Percentiles rank a stretch among this genome's conserved stretches.
These are phyloP conservation scores for Urtica urens DNA, from an alignment of 306 rosid species.

Conservation along the genomic window DNA sequence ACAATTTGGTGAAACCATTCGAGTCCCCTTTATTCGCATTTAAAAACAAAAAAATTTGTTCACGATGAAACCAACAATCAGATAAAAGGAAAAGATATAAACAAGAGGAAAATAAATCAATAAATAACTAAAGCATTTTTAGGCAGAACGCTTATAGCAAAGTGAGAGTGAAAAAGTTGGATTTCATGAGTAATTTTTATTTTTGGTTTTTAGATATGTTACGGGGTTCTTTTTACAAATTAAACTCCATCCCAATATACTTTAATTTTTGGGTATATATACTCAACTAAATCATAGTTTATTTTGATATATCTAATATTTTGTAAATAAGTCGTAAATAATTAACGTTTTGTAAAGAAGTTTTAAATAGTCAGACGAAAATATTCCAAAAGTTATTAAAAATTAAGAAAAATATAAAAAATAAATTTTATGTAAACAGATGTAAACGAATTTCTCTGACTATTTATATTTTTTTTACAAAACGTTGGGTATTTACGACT, in stretches of 20 bases:
- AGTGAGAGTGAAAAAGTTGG: constrained; percentile 27
- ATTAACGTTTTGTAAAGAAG: no score
- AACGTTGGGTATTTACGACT: no score
- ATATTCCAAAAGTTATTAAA: no score
- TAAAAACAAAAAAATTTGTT: constrained; percentile 4
- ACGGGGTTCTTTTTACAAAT: constrained; percentile 34
- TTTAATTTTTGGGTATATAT: no score
- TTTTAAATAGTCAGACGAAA: no score
- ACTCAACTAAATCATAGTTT: no score
- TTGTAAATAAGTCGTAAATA: no score
- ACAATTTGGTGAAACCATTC: constrained; percentile 15
- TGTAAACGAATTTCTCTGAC: no score
- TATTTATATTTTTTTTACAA: no score
- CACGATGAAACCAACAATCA: neutral
- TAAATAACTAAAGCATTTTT: neutral
- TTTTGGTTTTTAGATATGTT: constrained; percentile 8
- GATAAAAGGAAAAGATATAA: neutral
- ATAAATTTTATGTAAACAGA: no score
- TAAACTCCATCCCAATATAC: constrained; percentile 6
- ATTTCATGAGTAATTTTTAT: constrained; percentile 20
- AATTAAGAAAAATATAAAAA: no score
- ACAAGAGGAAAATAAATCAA: neutral
- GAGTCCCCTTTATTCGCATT: constrained; percentile 9
- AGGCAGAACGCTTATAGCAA: constrained; percentile 14
- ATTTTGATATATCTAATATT: no score